Conservation (phyloP, 176 grass and related monocot genomes). For the Chloris gayana region DNA sequence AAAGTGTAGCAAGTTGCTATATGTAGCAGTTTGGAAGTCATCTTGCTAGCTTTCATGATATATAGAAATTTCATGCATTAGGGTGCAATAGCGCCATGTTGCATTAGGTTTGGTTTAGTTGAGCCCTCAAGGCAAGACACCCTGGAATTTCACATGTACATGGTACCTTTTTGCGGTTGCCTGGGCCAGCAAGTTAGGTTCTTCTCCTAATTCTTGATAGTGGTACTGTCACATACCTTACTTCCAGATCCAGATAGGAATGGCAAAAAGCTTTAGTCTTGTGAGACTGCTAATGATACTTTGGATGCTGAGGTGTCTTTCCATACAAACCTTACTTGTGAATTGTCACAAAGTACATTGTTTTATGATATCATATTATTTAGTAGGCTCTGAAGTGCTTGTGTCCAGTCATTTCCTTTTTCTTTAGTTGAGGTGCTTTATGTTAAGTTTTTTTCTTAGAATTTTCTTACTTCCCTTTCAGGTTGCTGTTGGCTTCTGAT, state of each 20-base stretch:
- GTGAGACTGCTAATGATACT: conserved; percentile 5
- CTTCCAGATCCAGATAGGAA: conserved; percentile 1
- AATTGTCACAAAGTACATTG: conserved; percentile 4
- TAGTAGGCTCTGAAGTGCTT: background rate
- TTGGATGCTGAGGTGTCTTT: conserved; percentile 3
- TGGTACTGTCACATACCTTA: conserved; percentile 25
- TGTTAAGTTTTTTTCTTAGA: background rate
- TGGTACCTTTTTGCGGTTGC: conserved; percentile 1
- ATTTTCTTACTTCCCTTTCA: conserved; percentile 25
- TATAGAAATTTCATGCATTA: background rate
- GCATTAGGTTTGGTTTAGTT: conserved; percentile 7
- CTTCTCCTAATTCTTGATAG: conserved; percentile 22
- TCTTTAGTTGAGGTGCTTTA: background rate
- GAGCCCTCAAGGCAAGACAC: conserved; percentile 5
- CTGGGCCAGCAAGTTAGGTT: conserved; percentile 4
- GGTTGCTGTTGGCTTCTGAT: conserved; percentile 35
- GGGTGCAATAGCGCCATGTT: background rate
- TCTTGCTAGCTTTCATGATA: background rate
- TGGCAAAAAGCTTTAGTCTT: background rate
- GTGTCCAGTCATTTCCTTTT: background rate
- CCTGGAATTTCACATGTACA: conserved; percentile 15
- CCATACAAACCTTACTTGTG: conserved; percentile 18
- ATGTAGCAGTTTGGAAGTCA: background rate
- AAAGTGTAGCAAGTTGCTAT: conserved; percentile 15
- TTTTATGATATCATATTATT: conserved; percentile 1